Evolutionary conservation across 1,284 basidiomycete species (phyloP).

Genomic region (Papiliotrema laurentii): DNA sequence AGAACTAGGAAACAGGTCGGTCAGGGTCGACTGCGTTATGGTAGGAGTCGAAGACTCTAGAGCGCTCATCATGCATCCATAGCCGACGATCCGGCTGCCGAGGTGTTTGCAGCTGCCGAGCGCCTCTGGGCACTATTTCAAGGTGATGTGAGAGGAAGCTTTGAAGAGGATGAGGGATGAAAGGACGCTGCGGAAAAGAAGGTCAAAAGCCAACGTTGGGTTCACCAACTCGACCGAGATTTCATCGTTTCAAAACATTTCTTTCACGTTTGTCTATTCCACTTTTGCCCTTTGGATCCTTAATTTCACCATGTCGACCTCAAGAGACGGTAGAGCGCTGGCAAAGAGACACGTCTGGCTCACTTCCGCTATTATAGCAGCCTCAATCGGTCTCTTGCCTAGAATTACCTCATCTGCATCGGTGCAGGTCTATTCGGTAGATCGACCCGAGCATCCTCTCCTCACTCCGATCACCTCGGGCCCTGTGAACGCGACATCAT

Average conservation of each 20-base stretch:
- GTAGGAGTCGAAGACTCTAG: not conserved
- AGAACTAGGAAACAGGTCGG: not conserved
- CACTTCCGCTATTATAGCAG: not conserved
- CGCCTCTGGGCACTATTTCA: too few species aligned
- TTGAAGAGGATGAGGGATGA: too few species aligned
- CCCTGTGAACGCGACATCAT: slow-evolving; percentile 60
- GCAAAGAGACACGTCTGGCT: not conserved
- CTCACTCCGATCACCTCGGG: slow-evolving; percentile 62
- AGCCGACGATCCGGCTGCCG: too few species aligned
- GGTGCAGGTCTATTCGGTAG: slow-evolving; percentile 39
- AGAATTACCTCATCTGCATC: not conserved
- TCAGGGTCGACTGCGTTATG: not conserved
- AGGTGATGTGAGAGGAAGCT: too few species aligned
- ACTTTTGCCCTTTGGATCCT: too few species aligned
- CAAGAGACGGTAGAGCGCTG: too few species aligned
- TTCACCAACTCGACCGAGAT: too few species aligned
- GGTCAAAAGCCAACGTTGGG: too few species aligned
- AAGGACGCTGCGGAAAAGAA: too few species aligned
- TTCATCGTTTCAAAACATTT: too few species aligned
- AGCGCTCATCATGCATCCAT: not conserved
- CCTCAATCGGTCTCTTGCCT: not conserved
- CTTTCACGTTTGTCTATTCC: too few species aligned
- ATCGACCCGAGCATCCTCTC: slow-evolving; percentile 63
- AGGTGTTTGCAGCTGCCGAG: too few species aligned
- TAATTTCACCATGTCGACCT: not conserved